A percentile compares a stretch with the other conserved stretches of the same genome.
These are phyloP conservation scores for Cutaneotrichosporon curvatum DNA, from an alignment of 1,284 basidiomycete species.

Conservation along the genomic window DNA sequence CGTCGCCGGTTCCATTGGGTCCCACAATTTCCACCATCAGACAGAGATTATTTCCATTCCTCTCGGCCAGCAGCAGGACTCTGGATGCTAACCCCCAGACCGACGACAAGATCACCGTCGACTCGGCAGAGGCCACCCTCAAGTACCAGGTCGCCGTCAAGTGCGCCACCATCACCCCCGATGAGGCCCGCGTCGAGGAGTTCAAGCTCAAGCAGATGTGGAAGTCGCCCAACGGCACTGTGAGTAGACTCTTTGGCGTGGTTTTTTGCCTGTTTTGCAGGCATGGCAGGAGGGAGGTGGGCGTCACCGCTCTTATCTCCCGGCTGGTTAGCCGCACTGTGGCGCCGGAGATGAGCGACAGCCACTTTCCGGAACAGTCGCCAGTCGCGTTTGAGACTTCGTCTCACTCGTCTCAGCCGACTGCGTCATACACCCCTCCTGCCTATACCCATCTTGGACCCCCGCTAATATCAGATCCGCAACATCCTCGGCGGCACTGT, in stretches of 20 bases:
- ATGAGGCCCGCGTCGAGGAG: conserved; percentile 63
- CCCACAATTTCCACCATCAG: background rate
- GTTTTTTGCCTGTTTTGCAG: background rate
- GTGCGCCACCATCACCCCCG: conserved; percentile 97
- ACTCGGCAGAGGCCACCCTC: conserved; percentile 85
- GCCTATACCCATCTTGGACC: too few relatives aligned
- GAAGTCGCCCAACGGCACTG: conserved; percentile 89
- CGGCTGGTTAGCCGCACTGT: too few relatives aligned
- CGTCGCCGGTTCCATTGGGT: too few relatives aligned
- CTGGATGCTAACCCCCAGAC: conserved; percentile 68
- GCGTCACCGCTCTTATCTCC: too few relatives aligned
- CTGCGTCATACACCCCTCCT: too few relatives aligned
- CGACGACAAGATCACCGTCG: conserved; percentile 85
- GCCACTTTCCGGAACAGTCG: too few relatives aligned
- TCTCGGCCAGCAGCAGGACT: too few relatives aligned
- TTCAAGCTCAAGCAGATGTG: conserved; percentile 99
- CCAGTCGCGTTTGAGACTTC: too few relatives aligned
- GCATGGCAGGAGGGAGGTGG: too few relatives aligned
- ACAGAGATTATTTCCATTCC: too few relatives aligned
- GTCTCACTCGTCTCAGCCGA: too few relatives aligned
- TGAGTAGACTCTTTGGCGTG: conserved; percentile 49
- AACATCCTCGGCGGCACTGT: conserved; percentile 97
- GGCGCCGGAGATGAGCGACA: too few relatives aligned
- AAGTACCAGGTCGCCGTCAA: conserved; percentile 70
- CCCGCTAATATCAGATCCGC: conserved; percentile 58